Evolutionary conservation across 1,139 yeast genomes (phyloP), one percentile per base, ranked within the genome.

Genomic region (Lodderomyces jiufengensis): DNA sequence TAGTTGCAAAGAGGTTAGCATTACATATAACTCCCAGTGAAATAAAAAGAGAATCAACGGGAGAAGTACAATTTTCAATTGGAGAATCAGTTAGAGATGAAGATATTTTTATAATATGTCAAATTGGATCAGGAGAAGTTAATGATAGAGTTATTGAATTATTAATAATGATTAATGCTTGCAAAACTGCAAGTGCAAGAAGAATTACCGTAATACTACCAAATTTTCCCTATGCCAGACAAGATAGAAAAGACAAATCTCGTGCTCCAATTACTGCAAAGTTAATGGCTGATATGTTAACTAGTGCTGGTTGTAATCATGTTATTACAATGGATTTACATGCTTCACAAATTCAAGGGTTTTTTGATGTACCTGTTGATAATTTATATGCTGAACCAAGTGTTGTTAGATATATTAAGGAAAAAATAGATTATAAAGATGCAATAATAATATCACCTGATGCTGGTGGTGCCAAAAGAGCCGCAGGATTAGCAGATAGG

Each of bases 71-170:
- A 15, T 81, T 81, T 27, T 72, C 84, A 11, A 80, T 84, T 38
- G 97, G 97, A 29, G 90, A 80, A 26, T 84, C 95, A 24, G 95
- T 92, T 29, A 80, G 98, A 61, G 97, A 92, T 56, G 96, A 92
- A 57, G 97, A 92, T 55, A 95, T 92, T 31, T 92, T 92, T 56
- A 90, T 94, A 50, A 87, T 94, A 47, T 79, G 73, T 36, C 97
- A 94, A 61, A 83, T 94, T 37, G 96, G 97, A 6, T 84, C 95
- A 7, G 83, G 87, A 14, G 76, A 82, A 37, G 73, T 83, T 36
- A 84, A 83, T 53, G 88, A 83, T 54, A 72, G 79, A 44, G 64
- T 84, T 30, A 73, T 84, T 78, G 94, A 84, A 52, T 61, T 84
- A 31, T 63, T 84, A 46, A 76, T 83, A 36, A 73, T 82, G 71